Percentiles rank a stretch among this genome's conserved stretches.
Conservation (phyloP, 2,329 filamentous ascomycete species). For the Chlorencoelia australis region DNA sequence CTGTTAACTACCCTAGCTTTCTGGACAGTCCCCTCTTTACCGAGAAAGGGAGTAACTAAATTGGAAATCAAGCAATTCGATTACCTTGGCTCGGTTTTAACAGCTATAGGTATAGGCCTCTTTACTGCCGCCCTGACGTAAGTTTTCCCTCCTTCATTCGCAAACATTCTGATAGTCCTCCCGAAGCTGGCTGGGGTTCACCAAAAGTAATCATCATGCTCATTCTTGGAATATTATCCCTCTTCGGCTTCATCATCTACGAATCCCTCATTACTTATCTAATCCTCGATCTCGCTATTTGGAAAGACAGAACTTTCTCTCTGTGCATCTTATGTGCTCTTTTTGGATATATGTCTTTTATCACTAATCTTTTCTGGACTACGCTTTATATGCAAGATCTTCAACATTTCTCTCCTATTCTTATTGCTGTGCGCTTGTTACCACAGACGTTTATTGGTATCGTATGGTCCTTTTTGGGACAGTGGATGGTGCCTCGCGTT, state of each 20-base stretch:
- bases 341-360: conserved; percentile 54
- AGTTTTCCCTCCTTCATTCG: conserved; percentile 3
- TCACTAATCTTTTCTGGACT: conserved; percentile 50
- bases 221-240: conserved; percentile 45
- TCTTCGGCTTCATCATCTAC: conserved; percentile 51
- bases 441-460: conserved; percentile 56
- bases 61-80: conserved; percentile 15
- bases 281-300: conserved; percentile 45
- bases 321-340: conserved; percentile 39
- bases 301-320: conserved; percentile 54
- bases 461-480: conserved; percentile 52
- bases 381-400: conserved; percentile 55
- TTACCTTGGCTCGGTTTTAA: conserved; percentile 18
- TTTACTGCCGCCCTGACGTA: conserved; percentile 20
- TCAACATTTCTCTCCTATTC: conserved; percentile 39
- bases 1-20: conserved; percentile 45
- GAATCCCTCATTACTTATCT: conserved; percentile 42
- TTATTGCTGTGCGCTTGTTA: conserved; percentile 47
- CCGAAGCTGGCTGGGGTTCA: conserved; percentile 51
- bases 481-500: conserved; percentile 49
- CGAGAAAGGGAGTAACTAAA: conserved; percentile 27
- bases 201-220: conserved; percentile 53
- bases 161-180: background rate
- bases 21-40: conserved; percentile 51
- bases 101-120: conserved; percentile 14